Evolutionary conservation across 2,329 filamentous ascomycete species (phyloP).

Genomic region (Microcyclospora tardicrescens): DNA sequence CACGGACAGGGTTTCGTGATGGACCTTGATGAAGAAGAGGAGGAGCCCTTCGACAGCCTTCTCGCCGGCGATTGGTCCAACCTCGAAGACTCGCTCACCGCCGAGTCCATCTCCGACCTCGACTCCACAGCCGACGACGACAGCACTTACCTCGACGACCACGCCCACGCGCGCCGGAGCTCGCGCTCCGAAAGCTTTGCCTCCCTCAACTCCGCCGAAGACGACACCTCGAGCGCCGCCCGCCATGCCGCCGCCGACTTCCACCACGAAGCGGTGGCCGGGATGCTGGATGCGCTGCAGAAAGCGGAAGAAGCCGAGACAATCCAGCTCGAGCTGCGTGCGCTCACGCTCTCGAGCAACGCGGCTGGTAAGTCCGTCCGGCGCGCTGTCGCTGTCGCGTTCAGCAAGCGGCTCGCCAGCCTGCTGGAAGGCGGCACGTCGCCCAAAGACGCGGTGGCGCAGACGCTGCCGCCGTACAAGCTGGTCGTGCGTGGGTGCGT

Average conservation of each 20-base stretch:
- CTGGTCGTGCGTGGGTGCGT: constrained; percentile 47
- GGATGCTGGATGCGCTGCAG: constrained; percentile 73
- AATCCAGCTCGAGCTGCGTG: constrained; percentile 86
- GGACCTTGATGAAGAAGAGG: constrained; percentile 51
- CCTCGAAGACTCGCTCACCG: constrained; percentile 38
- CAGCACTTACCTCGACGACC: constrained; percentile 27
- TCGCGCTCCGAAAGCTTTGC: constrained; percentile 23
- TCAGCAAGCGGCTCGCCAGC: constrained; percentile 68
- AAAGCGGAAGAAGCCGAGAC: constrained; percentile 62
- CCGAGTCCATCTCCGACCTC: constrained; percentile 51
- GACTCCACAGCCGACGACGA: constrained; percentile 36
- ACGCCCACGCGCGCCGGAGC: constrained; percentile 27
- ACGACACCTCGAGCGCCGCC: constrained; percentile 25
- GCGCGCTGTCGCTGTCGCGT: constrained; percentile 70
- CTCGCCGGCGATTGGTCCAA: constrained; percentile 17
- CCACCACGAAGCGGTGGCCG: constrained; percentile 74
- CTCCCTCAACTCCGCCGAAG: constrained; percentile 49
- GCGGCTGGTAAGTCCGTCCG: constrained; percentile 83
- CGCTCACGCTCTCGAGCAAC: constrained; percentile 79
- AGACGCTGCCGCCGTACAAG: constrained; percentile 39
- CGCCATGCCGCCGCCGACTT: constrained; percentile 47
- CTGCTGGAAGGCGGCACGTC: constrained; percentile 39
- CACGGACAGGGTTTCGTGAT: constrained; percentile 47
- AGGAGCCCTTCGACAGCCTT: constrained; percentile 38
- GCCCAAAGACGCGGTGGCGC: constrained; percentile 29